These are phyloP conservation scores for Leptoxyphium fumago DNA, from an alignment of 2,329 filamentous ascomycete species.

Conservation along the genomic window DNA sequence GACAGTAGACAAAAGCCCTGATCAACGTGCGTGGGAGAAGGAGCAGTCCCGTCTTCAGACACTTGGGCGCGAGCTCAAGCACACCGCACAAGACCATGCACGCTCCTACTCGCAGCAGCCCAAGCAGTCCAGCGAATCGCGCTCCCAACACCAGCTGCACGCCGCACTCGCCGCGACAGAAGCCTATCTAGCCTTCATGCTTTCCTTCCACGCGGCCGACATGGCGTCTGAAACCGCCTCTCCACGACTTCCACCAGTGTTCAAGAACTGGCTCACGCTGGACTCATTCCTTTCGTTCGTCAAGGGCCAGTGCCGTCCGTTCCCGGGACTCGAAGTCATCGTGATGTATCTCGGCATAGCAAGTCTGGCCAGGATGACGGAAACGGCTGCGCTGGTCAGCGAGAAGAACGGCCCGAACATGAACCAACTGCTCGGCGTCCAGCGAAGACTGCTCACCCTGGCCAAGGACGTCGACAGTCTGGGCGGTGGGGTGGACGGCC, in stretches of 20 bases:
- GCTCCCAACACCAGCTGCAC: slow-evolving; percentile 7
- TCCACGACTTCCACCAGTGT: slow-evolving; percentile 11
- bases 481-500: not conserved
- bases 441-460: slow-evolving; percentile 1
- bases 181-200: slow-evolving; percentile 26
- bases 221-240: slow-evolving; percentile 10
- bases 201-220: slow-evolving; percentile 20
- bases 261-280: slow-evolving; percentile 14
- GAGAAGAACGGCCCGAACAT: slow-evolving; percentile 5
- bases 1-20: slow-evolving; percentile 7
- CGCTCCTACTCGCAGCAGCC: slow-evolving; percentile 7
- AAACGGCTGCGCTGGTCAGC: slow-evolving; percentile 20
- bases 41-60: slow-evolving; percentile 26
- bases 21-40: slow-evolving; percentile 22
- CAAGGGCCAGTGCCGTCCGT: slow-evolving; percentile 11
- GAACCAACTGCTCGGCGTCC: not conserved
- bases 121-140: slow-evolving; percentile 7
- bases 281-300: slow-evolving; percentile 15
- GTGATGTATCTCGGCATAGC: slow-evolving; percentile 19
- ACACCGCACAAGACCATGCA: slow-evolving; percentile 26
- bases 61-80: slow-evolving; percentile 32
- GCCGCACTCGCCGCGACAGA: slow-evolving; percentile 30
- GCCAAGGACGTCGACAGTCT: not conserved
- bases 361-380: slow-evolving; percentile 25
- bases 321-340: slow-evolving; percentile 18